Base-by-base conservation (phyloP, 148 eudicot species). In the Amaranthus palmeri region DNA sequence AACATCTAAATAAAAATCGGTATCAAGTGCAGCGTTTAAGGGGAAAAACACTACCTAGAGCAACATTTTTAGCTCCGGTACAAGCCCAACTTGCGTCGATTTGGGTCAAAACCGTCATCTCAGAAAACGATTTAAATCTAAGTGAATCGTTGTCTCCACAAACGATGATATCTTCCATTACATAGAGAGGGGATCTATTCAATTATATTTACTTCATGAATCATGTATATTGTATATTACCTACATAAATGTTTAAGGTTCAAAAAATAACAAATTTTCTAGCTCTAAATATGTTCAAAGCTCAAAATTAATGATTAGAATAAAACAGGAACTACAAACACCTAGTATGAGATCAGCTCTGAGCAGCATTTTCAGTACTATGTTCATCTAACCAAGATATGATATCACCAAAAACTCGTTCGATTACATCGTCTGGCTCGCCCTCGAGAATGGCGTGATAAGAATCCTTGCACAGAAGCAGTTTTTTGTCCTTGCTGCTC, bases 371-470 rank as follows among this genome's bases (percentile, higher is more conserved):
- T 75, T 71, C 80, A 53, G 13, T 53, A 78, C 87, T 78, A 65
- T 74, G 96, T 54, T 88, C 83, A 49, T 95, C 96, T 54, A 95
- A 90, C 99, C 99, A 95, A 69, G 87, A 79, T 51, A 95, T 82
- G 48, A 90, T 89, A 74, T 93, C 98, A 42, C 57, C 76, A 67
- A 93, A 84, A 36, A 89, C 92, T 42, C 78, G 74, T 65, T 75
- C 73, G 62, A 91, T 91, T 61, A 74, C 81, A 6, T 91, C 91
- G 77, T 93, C 98, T 0, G 98, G 83, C 77, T 93, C 98, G 43
- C 98, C 98, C 72, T 89, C 97, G 41, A 91, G 96, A 65, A 93
- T 91, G 13, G 90, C 52, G 78, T 93, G 98, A 74, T 81, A 91
- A 36, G 88, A 81, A 43, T 83, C 96, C 61, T 83, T 80, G 69